Base-by-base conservation (phyloP, 305 asterid species). In the Fraxinus velutina region DNA sequence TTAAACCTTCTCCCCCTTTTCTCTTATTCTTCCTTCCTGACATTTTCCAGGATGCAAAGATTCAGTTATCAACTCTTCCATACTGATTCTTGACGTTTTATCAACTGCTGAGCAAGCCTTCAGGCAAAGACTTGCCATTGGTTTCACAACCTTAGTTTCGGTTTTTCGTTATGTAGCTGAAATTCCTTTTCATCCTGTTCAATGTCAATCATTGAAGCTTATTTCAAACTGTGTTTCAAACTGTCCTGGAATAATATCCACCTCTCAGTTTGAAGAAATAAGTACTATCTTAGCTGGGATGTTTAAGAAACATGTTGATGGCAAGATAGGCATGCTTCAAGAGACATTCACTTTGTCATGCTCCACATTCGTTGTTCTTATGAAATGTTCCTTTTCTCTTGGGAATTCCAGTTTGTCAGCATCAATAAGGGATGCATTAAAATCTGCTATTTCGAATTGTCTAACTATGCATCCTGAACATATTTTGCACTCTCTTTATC, bases 111-210 rank as follows among this genome's bases (percentile, higher is more conserved):
- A 88, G 79, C 85, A 87, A 85, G 86, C 92, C 82, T 96, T 96
- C 85, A 84, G 86, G 80, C 96, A 89, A 75, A 88, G 99, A 82
- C 93, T 93, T 79, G 94, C 95, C 1, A 80, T 93, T 87, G 99
- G 98, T 47, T 94, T 96, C 89, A 85, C 97, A 78, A 89, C 98
- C 13, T 88, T 96, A 80, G 84, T 96, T 85, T 91, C 94, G 27
- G 89, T 90, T 87, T 91, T 96, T 80, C 94, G 79, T 24, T 87
- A 93, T 85, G 97, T 90, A 57, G 92, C 96, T 85, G 95, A 90
- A 82, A 87, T 96, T 85, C 98, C 98, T 79, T 94, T 89, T 66
- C 99, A 94, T 77, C 93, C 93, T 76, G 92, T 88, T 66, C 98
- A 89, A 77, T 84, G 89, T 83, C 93, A 88, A 82, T 82, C 89